These are phyloP conservation scores for Leishmania gerbilli DNA, from an alignment of 208 protist species.

Conservation along the genomic window DNA sequence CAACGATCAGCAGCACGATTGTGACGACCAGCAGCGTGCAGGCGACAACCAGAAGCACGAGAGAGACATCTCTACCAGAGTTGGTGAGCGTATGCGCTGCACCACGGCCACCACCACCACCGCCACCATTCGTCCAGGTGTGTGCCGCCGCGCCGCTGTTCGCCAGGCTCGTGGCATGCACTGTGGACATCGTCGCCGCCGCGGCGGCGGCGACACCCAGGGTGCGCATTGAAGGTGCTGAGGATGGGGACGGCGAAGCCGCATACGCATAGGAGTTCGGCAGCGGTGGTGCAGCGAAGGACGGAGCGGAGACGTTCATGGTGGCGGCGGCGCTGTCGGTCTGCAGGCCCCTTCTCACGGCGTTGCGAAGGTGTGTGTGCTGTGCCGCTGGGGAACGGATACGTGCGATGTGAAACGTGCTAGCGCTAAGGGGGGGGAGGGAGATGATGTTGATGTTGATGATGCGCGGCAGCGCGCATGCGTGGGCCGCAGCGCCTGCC, in stretches of 20 bases:
- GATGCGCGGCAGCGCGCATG: not conserved
- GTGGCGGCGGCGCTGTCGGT: not conserved
- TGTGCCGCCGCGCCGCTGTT: not conserved
- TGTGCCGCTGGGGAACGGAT: too few relatives aligned
- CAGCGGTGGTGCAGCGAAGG: not conserved
- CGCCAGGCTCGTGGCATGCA: not conserved
- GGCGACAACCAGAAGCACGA: not conserved
- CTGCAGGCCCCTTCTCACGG: not conserved
- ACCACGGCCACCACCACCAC: not conserved
- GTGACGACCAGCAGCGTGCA: constrained; percentile 8
- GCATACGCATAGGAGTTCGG: not conserved
- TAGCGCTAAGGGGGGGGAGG: too few relatives aligned
- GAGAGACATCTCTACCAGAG: not conserved
- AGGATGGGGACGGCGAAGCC: not conserved
- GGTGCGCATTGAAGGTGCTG: not conserved
- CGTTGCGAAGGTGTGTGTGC: too few relatives aligned
- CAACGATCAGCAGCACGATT: not conserved
- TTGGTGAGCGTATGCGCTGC: not conserved
- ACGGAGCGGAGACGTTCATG: not conserved
- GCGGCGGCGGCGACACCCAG: not conserved
- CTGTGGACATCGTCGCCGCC: not conserved
- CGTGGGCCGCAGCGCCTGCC: too few relatives aligned
- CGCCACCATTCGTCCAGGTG: not conserved
- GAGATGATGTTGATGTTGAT: too few relatives aligned
- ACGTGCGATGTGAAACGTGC: too few relatives aligned